Evolutionary conservation across 345 rosid genomes (phyloP), one percentile per base, ranked within the genome.

Genomic region (Bretschneidera sinensis): DNA sequence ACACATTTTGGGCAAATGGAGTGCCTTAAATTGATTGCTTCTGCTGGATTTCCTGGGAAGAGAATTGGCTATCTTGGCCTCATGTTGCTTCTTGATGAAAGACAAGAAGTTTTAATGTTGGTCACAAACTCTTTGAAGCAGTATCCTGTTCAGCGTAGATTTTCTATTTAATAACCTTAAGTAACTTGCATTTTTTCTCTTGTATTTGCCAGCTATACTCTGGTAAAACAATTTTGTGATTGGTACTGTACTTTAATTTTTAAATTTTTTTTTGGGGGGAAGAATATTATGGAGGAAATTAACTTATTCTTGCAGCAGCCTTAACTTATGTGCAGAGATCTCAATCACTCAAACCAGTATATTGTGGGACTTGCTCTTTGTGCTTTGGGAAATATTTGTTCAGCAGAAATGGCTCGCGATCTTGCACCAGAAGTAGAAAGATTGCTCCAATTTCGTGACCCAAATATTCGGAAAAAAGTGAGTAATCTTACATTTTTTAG

Each of bases 1-100:
- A 95, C 99, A 17, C 99, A 95, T 78, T 95, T 95, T 75, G 99
- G 97, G 60, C 99, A 95, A 76, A 95, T 95, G 99, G 99, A 95
- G 77, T 91, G 96, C 79, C 81, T 91, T 68, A 91, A 95, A 66
- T 86, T 87, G 43, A 95, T 95, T 70, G 99, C 97, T 4, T 86
- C 99, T 57, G 65, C 99, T 50, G 97, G 94, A 35, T 95, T 95
- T 79, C 97, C 99, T 2, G 99, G 91, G 84, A 95, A 95, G 81
- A 86, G 99, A 73, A 95, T 95, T 53, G 99, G 99, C 15, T 95
- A 95, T 74, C 97, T 95, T 60, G 97, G 96, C 50, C 82, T 95
- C 21, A 95, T 95, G 99, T 74, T 95, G 79, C 91, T 95, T 76
- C 99, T 94, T 64, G 99, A 94, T 69, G 99, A 94, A 79, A 88